phyloP scores from a whole-genome alignment of 2,329 filamentous ascomycete species.

The Ophiostoma tasmaniense region DNA sequence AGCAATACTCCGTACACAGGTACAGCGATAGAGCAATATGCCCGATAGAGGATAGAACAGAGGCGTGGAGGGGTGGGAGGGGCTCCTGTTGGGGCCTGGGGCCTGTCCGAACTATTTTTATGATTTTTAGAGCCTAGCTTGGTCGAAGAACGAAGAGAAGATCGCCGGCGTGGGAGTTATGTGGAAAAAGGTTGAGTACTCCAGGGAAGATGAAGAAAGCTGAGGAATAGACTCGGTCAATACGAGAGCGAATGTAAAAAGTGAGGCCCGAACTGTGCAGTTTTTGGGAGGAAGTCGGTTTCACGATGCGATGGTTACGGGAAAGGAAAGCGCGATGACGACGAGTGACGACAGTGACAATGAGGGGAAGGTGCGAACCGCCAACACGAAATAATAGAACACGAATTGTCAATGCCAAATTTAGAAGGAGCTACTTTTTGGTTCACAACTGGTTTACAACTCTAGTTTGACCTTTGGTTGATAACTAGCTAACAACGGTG shows the following conservation, averaged over 20 bases:
- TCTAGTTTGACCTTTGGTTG: background rate
- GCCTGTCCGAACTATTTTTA: background rate
- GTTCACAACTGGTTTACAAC: background rate
- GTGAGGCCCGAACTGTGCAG: background rate
- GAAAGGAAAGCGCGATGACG: background rate
- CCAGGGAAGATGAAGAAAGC: too few species aligned
- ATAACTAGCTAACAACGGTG: background rate
- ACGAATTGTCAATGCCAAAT: background rate
- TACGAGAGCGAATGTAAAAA: background rate
- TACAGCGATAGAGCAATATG: background rate
- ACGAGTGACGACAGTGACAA: background rate
- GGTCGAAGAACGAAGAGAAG: background rate
- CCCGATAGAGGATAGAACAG: background rate
- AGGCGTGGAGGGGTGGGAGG: slow-evolving; percentile 7
- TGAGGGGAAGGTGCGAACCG: background rate
- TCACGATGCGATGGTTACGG: background rate
- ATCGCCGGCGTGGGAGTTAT: background rate
- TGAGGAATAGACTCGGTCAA: background rate
- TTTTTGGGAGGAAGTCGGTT: background rate
- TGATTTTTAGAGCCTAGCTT: background rate
- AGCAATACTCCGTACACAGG: background rate
- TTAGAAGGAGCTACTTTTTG: background rate
- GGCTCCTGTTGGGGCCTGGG: background rate
- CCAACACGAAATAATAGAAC: background rate
- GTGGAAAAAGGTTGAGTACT: background rate